Conservation (phyloP, 352 stramenopile genomes). For the Phytophthora pisi region DNA sequence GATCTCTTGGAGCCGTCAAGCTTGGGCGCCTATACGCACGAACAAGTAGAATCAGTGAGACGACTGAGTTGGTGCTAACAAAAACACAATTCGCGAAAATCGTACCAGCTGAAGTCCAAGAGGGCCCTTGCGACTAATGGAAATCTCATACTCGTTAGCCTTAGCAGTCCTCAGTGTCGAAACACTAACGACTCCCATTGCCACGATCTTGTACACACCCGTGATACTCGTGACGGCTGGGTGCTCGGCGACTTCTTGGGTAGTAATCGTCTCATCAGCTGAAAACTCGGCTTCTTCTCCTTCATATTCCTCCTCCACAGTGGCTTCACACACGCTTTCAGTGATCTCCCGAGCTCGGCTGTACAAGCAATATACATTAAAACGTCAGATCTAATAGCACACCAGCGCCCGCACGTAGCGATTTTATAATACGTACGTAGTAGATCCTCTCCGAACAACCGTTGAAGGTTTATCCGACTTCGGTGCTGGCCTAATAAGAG, state of each 20-base stretch:
- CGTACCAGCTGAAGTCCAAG: conserved; percentile 76
- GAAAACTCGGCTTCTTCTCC: conserved; percentile 54
- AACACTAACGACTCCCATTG: conserved; percentile 82
- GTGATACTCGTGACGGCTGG: conserved; percentile 81
- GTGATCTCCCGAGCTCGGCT: conserved; percentile 52
- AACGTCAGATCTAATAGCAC: not conserved
- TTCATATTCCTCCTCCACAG: conserved; percentile 44
- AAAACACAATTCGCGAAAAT: not conserved
- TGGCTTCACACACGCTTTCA: conserved; percentile 44
- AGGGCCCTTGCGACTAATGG: conserved; percentile 56
- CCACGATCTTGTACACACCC: conserved; percentile 80
- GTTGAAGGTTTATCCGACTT: conserved; percentile 57
- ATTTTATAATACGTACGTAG: conserved; percentile 51
- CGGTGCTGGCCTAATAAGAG: conserved; percentile 42
- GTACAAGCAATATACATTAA: not conserved
- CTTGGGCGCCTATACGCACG: conserved; percentile 42
- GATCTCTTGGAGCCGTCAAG: conserved; percentile 51
- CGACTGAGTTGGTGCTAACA: not conserved
- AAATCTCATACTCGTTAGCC: conserved; percentile 84
- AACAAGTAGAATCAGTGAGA: conserved; percentile 16
- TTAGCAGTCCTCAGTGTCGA: conserved; percentile 75
- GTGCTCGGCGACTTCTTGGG: conserved; percentile 69
- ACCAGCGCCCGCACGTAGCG: not conserved
- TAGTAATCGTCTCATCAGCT: conserved; percentile 76
- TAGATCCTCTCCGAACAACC: conserved; percentile 60